phyloP scores from a whole-genome alignment of 2,329 filamentous ascomycete species.

The Colletotrichum coccodes region DNA sequence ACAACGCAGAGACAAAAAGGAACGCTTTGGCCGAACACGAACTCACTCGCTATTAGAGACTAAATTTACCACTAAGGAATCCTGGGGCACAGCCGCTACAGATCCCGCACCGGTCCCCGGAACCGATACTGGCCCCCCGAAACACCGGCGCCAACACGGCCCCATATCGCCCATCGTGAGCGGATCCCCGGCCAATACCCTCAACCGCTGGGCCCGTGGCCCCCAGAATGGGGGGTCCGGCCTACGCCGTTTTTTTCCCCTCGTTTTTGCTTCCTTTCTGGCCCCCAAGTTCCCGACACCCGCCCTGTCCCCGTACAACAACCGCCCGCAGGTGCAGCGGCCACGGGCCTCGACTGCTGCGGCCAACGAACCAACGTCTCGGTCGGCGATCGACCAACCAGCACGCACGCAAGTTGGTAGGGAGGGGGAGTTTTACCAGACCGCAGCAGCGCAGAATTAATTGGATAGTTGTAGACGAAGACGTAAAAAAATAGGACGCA shows the following conservation, averaged over 20 bases:
- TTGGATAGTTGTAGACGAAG: background rate
- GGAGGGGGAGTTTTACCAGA: no score
- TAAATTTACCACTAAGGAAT: no score
- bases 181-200: background rate
- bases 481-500: background rate
- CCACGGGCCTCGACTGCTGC: conserved; percentile 6
- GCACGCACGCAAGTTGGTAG: background rate
- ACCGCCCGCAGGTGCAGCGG: background rate
- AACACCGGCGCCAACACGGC: background rate
- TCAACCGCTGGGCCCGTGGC: background rate
- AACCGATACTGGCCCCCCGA: background rate
- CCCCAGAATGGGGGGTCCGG: no score
- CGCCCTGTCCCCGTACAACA: no score
- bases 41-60: no score
- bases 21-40: no score
- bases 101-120: background rate
- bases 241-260: background rate
- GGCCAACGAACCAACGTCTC: background rate
- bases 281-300: background rate
- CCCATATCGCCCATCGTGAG: conserved; percentile 6
- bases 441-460: background rate
- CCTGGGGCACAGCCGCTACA: no score
- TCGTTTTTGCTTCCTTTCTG: background rate
- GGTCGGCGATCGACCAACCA: conserved; percentile 26
- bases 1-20: no score